Percentiles rank a stretch among this genome's conserved stretches.
Evolutionary conservation across 768 basidiomycete species (phyloP).

Genomic region (Lactarius akahatsu): DNA sequence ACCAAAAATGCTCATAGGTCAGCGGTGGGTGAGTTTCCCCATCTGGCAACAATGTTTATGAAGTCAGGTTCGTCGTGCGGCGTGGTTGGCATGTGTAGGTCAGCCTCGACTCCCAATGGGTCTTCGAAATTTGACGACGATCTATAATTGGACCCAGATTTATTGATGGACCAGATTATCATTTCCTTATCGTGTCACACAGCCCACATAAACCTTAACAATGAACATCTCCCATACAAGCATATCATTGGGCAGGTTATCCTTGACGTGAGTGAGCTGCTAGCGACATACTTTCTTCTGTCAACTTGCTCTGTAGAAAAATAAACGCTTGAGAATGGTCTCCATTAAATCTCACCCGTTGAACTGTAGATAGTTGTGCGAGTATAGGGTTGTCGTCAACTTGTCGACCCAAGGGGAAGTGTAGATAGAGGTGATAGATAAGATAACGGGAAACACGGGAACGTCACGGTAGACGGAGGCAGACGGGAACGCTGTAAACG

Average conservation of each 20-base stretch:
- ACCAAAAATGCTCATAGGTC: too few species aligned
- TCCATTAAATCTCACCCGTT: too few species aligned
- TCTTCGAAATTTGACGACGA: not conserved
- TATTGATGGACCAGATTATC: not conserved
- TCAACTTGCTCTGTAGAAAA: constrained; percentile 62
- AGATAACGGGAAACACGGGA: too few species aligned
- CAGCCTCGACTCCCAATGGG: not conserved
- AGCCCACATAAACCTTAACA: constrained; percentile 92
- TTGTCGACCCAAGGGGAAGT: too few species aligned
- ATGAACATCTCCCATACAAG: constrained; percentile 90
- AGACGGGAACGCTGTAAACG: too few species aligned
- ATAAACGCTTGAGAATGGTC: constrained; percentile 74
- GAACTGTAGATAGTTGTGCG: too few species aligned
- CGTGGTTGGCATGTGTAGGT: constrained; percentile 2
- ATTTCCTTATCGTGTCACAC: not conserved
- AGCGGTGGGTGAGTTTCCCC: too few species aligned
- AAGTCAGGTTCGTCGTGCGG: not conserved
- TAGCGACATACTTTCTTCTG: constrained; percentile 5
- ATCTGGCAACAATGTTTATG: not conserved
- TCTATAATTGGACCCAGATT: too few species aligned
- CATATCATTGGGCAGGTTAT: constrained; percentile 89
- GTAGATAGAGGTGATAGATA: too few species aligned
- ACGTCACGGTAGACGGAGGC: too few species aligned
- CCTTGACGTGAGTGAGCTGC: constrained; percentile 52
- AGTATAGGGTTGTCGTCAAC: too few species aligned